A percentile compares a stretch with the other conserved stretches of the same genome.
phyloP scores from a whole-genome alignment of 179 eudicot genomes.

The Camellia oleifera region DNA sequence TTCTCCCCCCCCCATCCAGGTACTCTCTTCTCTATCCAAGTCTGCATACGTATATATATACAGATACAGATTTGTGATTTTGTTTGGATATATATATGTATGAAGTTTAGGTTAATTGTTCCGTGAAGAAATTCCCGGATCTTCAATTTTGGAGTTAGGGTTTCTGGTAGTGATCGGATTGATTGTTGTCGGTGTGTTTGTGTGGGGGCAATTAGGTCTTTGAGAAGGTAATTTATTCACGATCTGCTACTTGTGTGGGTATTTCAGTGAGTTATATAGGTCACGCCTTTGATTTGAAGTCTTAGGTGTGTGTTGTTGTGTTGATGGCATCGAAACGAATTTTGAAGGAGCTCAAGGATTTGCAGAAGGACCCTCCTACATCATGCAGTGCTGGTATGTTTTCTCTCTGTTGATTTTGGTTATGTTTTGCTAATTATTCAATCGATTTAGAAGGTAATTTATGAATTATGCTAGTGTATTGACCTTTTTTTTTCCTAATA shows the following conservation, averaged over 20 bases:
- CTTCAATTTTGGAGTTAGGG: slow-evolving; percentile 6
- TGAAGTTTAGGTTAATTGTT: neutral
- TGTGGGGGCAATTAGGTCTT: neutral
- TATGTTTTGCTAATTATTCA: too few relatives aligned
- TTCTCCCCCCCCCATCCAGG: slow-evolving; percentile 11
- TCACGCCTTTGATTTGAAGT: slow-evolving; percentile 7
- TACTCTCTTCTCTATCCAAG: neutral
- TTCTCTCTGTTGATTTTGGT: neutral
- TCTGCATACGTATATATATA: neutral
- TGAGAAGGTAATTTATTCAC: neutral
- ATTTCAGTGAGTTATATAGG: neutral
- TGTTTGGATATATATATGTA: neutral
- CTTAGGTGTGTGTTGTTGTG: slow-evolving; percentile 3
- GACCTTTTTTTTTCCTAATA: neutral
- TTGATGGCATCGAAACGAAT: slow-evolving; percentile 46
- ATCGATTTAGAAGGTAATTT: neutral
- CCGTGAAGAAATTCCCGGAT: neutral
- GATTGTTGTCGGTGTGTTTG: neutral
- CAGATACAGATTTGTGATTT: neutral
- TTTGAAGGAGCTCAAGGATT: slow-evolving; percentile 44
- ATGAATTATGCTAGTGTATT: neutral
- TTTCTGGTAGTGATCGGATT: neutral
- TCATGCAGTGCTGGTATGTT: slow-evolving; percentile 48
- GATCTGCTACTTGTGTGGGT: slow-evolving; percentile 7
- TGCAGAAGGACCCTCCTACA: slow-evolving; percentile 47